Percentiles rank a stretch among this genome's conserved stretches.
Evolutionary conservation across 2,329 filamentous ascomycete genomes (phyloP).

Genomic region (Aspergillus brasiliensis): DNA sequence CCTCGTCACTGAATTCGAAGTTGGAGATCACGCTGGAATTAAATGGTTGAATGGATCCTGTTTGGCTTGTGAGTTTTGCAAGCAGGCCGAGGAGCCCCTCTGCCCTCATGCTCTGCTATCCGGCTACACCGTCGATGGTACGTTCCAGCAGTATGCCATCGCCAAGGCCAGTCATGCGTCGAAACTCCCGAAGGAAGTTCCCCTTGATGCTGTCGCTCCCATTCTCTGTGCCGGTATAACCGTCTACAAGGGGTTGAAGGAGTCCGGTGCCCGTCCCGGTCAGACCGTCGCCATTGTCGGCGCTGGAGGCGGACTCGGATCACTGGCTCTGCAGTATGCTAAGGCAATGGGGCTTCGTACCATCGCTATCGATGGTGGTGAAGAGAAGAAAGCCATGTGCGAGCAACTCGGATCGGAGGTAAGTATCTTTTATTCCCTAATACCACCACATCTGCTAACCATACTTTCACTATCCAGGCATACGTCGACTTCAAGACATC

Average conservation of each 20-base stretch:
- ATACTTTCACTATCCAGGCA: constrained; percentile 30
- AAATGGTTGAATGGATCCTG: constrained; percentile 93
- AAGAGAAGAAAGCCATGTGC: constrained; percentile 73
- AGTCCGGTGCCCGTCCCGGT: constrained; percentile 72
- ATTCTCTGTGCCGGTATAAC: constrained; percentile 84
- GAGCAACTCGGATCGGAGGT: constrained; percentile 67
- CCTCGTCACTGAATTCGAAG: constrained; percentile 73
- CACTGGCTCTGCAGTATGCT: constrained; percentile 81
- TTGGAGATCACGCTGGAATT: constrained; percentile 85
- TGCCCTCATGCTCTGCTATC: constrained; percentile 75
- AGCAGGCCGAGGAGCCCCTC: constrained; percentile 77
- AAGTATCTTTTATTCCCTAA: not conserved
- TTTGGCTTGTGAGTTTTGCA: constrained; percentile 80
- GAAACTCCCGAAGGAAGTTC: constrained; percentile 75
- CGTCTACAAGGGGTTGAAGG: constrained; percentile 89
- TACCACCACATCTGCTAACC: constrained; percentile 1
- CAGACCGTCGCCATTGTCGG: constrained; percentile 83
- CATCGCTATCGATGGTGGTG: constrained; percentile 81
- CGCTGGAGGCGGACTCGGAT: constrained; percentile 80
- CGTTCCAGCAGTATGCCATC: constrained; percentile 90
- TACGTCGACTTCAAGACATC: constrained; percentile 81
- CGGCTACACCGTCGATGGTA: constrained; percentile 89
- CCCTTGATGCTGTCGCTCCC: constrained; percentile 77
- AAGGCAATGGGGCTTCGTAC: constrained; percentile 83
- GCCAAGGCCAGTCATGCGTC: constrained; percentile 87